Evolutionary conservation across 306 rosid species (phyloP).

Genomic region (Senna tora): DNA sequence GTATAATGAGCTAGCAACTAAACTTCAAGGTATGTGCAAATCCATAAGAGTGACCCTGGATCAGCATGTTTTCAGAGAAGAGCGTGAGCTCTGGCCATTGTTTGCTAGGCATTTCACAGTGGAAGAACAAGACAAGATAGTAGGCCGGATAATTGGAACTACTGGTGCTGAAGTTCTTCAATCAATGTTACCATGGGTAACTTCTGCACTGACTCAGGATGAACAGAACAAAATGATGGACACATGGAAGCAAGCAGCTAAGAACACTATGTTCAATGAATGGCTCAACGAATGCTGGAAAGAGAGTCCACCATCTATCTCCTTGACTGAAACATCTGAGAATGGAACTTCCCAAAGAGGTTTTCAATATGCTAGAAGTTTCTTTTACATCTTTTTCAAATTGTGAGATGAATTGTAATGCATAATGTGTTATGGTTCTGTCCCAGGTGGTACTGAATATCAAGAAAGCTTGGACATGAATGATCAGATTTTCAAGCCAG

Average conservation of each 20-base stretch:
- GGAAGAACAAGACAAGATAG: conserved; percentile 97
- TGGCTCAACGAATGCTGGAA: conserved; percentile 99
- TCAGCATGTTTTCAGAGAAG: conserved; percentile 97
- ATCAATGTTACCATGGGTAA: conserved; percentile 98
- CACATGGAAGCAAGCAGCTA: conserved; percentile 97
- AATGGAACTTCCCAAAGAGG: conserved; percentile 60
- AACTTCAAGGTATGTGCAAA: conserved; percentile 99
- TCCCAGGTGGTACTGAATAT: conserved; percentile 69
- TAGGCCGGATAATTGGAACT: conserved; percentile 95
- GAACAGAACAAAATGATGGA: conserved; percentile 97
- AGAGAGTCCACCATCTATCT: conserved; percentile 66
- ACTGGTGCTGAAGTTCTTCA: conserved; percentile 99
- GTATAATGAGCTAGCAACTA: conserved; percentile 79
- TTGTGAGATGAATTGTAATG: conserved; percentile 27
- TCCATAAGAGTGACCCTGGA: conserved; percentile 87
- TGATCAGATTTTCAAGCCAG: conserved; percentile 98
- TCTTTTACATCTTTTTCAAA: conserved; percentile 34
- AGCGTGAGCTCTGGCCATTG: conserved; percentile 95
- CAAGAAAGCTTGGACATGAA: conserved; percentile 81
- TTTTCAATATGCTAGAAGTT: conserved; percentile 32
- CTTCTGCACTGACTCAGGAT: conserved; percentile 95
- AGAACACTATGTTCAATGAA: conserved; percentile 96
- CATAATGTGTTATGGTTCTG: conserved; percentile 37
- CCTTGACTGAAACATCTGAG: conserved; percentile 59
- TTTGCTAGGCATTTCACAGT: conserved; percentile 91